These are phyloP conservation scores for Lotus japonicus DNA, from an alignment of 306 rosid genomes.

Conservation along the genomic window DNA sequence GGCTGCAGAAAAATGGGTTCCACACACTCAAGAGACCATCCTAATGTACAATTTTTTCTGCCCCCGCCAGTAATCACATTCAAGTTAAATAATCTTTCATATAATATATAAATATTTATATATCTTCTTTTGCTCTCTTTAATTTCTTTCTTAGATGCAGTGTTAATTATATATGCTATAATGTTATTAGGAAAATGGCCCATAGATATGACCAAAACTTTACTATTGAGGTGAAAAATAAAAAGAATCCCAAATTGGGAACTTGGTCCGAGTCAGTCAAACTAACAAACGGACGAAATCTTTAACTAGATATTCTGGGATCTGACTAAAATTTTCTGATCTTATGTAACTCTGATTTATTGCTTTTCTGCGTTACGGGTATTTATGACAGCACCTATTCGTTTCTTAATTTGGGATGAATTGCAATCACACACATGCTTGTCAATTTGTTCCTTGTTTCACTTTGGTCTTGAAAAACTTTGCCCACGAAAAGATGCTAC, in stretches of 20 bases:
- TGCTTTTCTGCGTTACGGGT: constrained; percentile 15
- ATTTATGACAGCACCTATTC: constrained; percentile 32
- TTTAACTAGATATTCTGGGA: constrained; percentile 42
- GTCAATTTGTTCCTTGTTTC: constrained; percentile 28
- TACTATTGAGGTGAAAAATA: constrained; percentile 16
- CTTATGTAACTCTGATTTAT: constrained; percentile 26
- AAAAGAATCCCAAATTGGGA: constrained; percentile 22
- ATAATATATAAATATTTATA: too few relatives aligned
- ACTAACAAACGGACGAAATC: constrained; percentile 48
- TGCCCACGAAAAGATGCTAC: constrained; percentile 13
- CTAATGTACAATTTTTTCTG: constrained; percentile 32
- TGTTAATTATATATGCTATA: too few relatives aligned
- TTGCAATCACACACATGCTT: constrained; percentile 24
- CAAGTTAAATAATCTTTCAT: constrained; percentile 1
- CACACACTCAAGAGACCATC: constrained; percentile 57
- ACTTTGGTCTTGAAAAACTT: constrained; percentile 15
- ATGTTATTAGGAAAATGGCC: background rate
- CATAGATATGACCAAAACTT: constrained; percentile 1
- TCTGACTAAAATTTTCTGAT: constrained; percentile 40
- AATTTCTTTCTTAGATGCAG: background rate
- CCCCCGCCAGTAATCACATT: constrained; percentile 10
- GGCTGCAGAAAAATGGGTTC: constrained; percentile 73
- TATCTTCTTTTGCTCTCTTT: background rate
- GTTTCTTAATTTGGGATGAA: constrained; percentile 32
- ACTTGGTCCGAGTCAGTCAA: constrained; percentile 41